Conservation (phyloP, 768 basidiomycete species). For the Boletus tomentosulus region DNA sequence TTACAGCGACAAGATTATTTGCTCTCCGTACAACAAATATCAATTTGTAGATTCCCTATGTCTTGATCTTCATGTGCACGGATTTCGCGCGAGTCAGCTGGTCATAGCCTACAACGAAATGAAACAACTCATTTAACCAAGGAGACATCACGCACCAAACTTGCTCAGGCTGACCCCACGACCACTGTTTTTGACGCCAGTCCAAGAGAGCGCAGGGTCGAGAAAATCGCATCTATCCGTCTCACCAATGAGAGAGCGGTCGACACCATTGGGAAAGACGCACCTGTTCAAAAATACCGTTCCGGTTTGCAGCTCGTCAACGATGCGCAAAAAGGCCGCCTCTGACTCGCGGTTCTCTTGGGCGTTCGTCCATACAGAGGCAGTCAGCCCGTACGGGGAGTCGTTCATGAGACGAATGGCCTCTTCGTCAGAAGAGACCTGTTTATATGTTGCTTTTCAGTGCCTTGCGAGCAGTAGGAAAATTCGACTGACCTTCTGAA, state of each 20-base stretch:
- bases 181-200: constrained; percentile 90
- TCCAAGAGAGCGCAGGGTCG: constrained; percentile 94
- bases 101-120: constrained; percentile 63
- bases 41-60: too few species aligned
- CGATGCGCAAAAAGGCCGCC: constrained; percentile 53
- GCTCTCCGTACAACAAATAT: background rate
- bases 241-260: background rate
- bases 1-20: background rate
- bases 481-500: constrained; percentile 66
- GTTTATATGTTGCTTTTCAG: background rate
- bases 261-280: background rate
- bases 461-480: background rate
- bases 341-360: constrained; percentile 58
- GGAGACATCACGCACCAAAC: constrained; percentile 58
- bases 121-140: background rate
- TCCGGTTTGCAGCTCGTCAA: constrained; percentile 78
- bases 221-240: constrained; percentile 73
- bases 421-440: constrained; percentile 84
- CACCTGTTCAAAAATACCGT: constrained; percentile 92
- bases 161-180: constrained; percentile 87
- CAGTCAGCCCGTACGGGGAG: constrained; percentile 91
- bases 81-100: constrained; percentile 79
- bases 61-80: constrained; percentile 76
- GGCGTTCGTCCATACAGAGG: constrained; percentile 88
- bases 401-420: constrained; percentile 94